These are phyloP conservation scores for Thinopyrum elongatum DNA, from an alignment of 176 grass and related monocot genomes.

Conservation along the genomic window DNA sequence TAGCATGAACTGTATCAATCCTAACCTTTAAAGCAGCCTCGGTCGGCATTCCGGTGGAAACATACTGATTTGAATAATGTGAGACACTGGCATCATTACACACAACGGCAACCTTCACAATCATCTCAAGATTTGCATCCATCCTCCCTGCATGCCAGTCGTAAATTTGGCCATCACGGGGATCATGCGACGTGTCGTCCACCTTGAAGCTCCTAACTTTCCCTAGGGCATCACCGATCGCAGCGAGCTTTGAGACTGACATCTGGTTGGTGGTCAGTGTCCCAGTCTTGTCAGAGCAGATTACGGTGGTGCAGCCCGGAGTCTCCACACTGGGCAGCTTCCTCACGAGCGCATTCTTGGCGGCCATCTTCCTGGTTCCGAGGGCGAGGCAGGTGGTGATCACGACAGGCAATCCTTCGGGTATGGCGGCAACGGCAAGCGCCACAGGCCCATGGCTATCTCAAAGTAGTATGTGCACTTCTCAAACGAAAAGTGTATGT, in stretches of 20 bases:
- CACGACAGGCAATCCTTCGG: constrained; percentile 78
- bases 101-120: constrained; percentile 79
- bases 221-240: constrained; percentile 24
- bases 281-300: constrained; percentile 91
- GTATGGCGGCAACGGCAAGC: constrained; percentile 83
- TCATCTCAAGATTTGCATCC: constrained; percentile 74
- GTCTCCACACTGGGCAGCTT: constrained; percentile 95
- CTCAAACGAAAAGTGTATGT: constrained; percentile 75
- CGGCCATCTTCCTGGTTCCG: constrained; percentile 92
- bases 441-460: constrained; percentile 90
- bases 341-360: constrained; percentile 89
- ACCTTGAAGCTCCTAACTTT: constrained; percentile 70
- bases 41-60: constrained; percentile 71
- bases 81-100: constrained; percentile 82
- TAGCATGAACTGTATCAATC: not conserved
- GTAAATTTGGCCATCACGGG: constrained; percentile 66
- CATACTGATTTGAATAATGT: no score
- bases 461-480: constrained; percentile 99
- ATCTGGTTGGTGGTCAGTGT: constrained; percentile 95
- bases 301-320: constrained; percentile 89
- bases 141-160: constrained; percentile 52
- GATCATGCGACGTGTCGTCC: constrained; percentile 82
- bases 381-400: constrained; percentile 91
- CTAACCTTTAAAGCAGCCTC: constrained; percentile 88
- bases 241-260: constrained; percentile 68